Conservation (phyloP, 2,329 filamentous ascomycete species). For the Penicillium digitatum region DNA sequence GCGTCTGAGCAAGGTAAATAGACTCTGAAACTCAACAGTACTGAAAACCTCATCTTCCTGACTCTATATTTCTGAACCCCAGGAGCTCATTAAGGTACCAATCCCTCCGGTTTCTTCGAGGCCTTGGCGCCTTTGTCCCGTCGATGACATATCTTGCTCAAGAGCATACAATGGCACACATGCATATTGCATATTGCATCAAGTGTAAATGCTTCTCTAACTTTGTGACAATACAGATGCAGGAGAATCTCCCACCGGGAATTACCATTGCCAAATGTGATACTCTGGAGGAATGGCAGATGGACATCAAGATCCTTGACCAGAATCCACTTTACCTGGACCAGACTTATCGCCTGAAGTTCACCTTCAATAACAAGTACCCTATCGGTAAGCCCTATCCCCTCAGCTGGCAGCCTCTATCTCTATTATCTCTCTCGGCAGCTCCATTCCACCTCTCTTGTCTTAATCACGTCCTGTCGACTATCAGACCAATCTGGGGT, state of each 20-base stretch:
- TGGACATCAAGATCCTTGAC: slow-evolving; percentile 90
- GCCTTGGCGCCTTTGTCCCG: not conserved
- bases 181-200: not conserved
- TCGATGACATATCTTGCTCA: not conserved
- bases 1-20: slow-evolving; percentile 45
- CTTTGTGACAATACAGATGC: slow-evolving; percentile 43
- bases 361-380: slow-evolving; percentile 77
- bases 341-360: slow-evolving; percentile 79
- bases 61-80: slow-evolving; percentile 23
- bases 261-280: slow-evolving; percentile 79
- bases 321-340: slow-evolving; percentile 80
- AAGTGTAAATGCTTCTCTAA: not conserved
- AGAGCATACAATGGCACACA: not conserved
- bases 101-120: not conserved
- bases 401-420: not conserved
- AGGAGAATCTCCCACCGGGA: slow-evolving; percentile 57
- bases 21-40: not conserved
- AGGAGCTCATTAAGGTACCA: slow-evolving; percentile 56
- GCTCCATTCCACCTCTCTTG: not conserved
- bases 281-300: slow-evolving; percentile 81
- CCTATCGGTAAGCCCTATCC: slow-evolving; percentile 69
- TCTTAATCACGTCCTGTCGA: not conserved
- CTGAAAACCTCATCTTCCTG: not conserved
- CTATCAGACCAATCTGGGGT: not conserved
- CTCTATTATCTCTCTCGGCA: not conserved